Base-by-base conservation (phyloP, 441 rosid genomes). In the Bocquillonia castaneifolia region DNA sequence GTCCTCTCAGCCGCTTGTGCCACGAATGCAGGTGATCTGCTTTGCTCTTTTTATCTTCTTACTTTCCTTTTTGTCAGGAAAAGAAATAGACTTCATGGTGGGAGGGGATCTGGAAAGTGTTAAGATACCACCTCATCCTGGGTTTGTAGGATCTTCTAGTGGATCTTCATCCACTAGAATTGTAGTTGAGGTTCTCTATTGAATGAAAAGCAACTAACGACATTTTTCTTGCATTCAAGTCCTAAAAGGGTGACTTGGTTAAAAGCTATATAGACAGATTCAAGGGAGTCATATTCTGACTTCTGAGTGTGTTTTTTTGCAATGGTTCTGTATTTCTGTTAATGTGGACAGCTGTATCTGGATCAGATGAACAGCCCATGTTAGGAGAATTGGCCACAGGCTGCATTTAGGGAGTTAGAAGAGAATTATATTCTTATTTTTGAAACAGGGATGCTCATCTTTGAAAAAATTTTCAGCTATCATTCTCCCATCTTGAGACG, bases 1-100 rank as follows among this genome's bases (percentile, higher is more conserved):
- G 87, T 70, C 90, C 69, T 87, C 99, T 14, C 96, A 88, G 68
- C 75, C 93, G 63, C 81, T 76, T 68, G 73, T 74, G 70, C 84
- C 96, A 61, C 78, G 96, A 68, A 79, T 86, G 92, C 99, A 90
- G 92, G 97, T 92, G 69, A 76, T 44, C 1, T 45, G 12, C 22
- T 36, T 23, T 57, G 51, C 26, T 36, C 29, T 40, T 22, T 62
- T 37, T 34, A 61, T 64, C 36, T 42, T 69, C 50, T 20, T 53
- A 28, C n/a, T 25, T 3, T 68, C 53, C 32, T 44, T 57, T 20
- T 44, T n/a, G 23, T 39, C n/a, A 31, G 12, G 22, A 17, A 12
- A 29, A 56, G 26, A 55, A 28, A 12, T 25, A 3, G 61, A 25
- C 6, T 9, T 44, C 42, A 18, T 20, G 63, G 63, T 10, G 29